These are phyloP conservation scores for Solanum dulcamara DNA, from an alignment of 257 asterid genomes.

Conservation along the genomic window DNA sequence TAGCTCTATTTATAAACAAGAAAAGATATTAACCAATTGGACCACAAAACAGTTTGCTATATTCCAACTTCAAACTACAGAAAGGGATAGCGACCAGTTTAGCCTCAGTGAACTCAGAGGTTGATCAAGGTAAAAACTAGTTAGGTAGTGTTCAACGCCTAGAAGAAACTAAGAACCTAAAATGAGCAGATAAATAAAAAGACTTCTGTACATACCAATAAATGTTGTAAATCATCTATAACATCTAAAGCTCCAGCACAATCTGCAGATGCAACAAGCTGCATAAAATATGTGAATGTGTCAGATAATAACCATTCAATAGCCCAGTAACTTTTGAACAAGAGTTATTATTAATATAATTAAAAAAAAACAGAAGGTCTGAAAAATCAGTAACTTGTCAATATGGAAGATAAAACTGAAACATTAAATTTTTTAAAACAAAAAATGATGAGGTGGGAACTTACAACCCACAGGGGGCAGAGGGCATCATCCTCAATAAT, in stretches of 20 bases:
- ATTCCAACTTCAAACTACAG: not conserved
- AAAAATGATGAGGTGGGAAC: not conserved
- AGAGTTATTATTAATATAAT: not conserved
- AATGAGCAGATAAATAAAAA: not conserved
- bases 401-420: not conserved
- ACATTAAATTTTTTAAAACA: not conserved
- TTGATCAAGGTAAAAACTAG: not conserved
- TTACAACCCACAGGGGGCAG: not conserved
- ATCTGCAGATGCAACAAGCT: constrained; percentile 97
- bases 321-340: not conserved
- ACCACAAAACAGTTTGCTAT: not conserved
- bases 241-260: constrained; percentile 98
- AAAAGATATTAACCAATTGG: not conserved
- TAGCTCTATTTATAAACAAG: not conserved
- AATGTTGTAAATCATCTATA: constrained; percentile 83
- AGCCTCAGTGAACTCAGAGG: not conserved
- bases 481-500: not conserved
- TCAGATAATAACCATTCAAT: not conserved
- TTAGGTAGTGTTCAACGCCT: not conserved
- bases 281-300: constrained; percentile 20
- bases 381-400: not conserved
- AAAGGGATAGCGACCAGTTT: not conserved
- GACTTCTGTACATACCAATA: constrained; percentile 52
- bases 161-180: not conserved
- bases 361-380: not conserved